Evolutionary conservation across 139 green algal genomes (phyloP).

Genomic region (Picochlorum sp.): DNA sequence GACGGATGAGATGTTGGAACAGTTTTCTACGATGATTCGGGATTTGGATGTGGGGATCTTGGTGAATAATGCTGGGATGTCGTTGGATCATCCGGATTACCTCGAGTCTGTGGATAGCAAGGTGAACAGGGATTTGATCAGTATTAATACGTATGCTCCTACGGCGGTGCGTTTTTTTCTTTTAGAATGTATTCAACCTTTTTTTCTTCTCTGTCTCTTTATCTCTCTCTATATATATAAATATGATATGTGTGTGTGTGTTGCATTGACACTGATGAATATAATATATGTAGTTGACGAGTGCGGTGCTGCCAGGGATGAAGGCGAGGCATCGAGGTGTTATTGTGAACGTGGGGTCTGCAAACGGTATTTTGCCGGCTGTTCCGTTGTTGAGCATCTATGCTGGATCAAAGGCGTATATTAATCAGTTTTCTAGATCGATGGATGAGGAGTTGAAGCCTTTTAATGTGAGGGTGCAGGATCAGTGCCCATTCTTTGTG

Average conservation of each 20-base stretch:
- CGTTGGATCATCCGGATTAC: constrained; percentile 69
- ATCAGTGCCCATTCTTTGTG: constrained; percentile 70
- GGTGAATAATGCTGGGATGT: constrained; percentile 80
- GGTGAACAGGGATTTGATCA: constrained; percentile 43
- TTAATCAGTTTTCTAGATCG: constrained; percentile 44
- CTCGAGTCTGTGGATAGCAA: constrained; percentile 40
- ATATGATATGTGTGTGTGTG: no score
- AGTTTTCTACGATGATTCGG: constrained; percentile 18
- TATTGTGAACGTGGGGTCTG: constrained; percentile 63
- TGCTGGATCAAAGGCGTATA: constrained; percentile 61
- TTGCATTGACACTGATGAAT: no score
- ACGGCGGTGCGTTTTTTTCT: constrained; percentile 20
- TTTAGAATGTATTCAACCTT: no score
- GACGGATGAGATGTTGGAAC: constrained; percentile 12
- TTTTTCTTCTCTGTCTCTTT: not conserved
- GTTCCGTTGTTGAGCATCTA: constrained; percentile 67
- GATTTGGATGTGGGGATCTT: constrained; percentile 65
- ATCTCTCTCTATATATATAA: constrained; percentile 3
- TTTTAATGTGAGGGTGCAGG: constrained; percentile 56
- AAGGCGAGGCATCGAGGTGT: constrained; percentile 45
- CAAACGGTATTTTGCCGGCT: constrained; percentile 51
- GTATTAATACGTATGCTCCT: constrained; percentile 46
- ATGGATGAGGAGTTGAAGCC: constrained; percentile 48
- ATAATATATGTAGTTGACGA: constrained; percentile 28
- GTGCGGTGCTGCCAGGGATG: constrained; percentile 65